Base-by-base conservation (phyloP, 352 stramenopile species). In the Pythium monospermum region DNA sequence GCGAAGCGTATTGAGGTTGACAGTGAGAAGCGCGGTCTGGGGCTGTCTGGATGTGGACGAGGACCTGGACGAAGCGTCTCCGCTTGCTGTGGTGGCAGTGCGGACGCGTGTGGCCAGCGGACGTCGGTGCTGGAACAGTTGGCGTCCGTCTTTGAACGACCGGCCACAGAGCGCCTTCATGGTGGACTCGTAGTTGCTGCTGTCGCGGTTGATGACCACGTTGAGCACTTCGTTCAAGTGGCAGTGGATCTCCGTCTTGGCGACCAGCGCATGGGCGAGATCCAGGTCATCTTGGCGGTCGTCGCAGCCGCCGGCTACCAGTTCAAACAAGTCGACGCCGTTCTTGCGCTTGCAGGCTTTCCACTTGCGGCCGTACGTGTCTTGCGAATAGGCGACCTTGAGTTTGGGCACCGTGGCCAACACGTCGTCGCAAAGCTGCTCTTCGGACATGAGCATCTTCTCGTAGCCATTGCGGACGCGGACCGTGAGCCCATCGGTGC, bases 171-270 rank as follows among this genome's bases (percentile, higher is more conserved):
- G 42, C 27, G 70, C 55, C 43, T 70, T 58, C 72, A 84, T 83
- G 6, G 73, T 76, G 22, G 64, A 56, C 28, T 74, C 61, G 39
- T 81, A 83, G 26, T 53, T 54, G n/a, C 62, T 43, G 39, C 71
- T 70, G 21, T 83, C 59, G 23, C 63, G 63, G 32, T 77, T 63
- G 15, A 79, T 43, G 30, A 86, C 35, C 40, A 85, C 72, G 42
- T 71, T 85, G 32, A 85, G 49, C 22, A 77, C 69, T 25, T 87
- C 76, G 36, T 87, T 85, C 39, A 87, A 39, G 52, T 85, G 73
- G 49, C 69, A 85, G 0, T 54, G 60, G 18, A 87, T 55, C 58
- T 78, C 69, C 0, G 63, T 73, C 42, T 78, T 82, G 43, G 71
- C 71, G 25, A 79, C 61, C 1, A 77, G 36, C 0, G 70, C 72